These are phyloP conservation scores for Tilletia walkeri DNA, from an alignment of 1,284 basidiomycete genomes.

Conservation along the genomic window DNA sequence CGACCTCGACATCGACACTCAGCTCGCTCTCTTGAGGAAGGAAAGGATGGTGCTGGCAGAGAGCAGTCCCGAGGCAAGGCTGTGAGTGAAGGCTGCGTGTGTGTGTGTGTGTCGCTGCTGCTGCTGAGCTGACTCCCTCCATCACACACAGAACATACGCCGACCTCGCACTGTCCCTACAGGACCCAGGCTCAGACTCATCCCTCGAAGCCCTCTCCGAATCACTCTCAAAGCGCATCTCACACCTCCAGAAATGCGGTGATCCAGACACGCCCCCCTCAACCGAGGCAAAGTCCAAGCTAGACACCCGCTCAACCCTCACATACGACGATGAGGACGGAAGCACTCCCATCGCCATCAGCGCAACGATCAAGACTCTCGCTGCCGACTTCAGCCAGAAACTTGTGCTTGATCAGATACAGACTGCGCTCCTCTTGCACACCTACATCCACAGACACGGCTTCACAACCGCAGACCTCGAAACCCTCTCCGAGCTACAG, in stretches of 20 bases:
- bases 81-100: no score
- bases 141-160: neutral
- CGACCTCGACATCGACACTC: no score
- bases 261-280: neutral
- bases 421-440: neutral
- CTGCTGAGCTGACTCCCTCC: neutral
- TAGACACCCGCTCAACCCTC: neutral
- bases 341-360: neutral
- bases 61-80: no score
- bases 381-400: neutral
- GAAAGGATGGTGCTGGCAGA: no score
- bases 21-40: no score
- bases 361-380: neutral
- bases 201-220: neutral
- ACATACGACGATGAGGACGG: neutral
- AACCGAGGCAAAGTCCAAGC: neutral
- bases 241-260: neutral
- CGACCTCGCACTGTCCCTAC: neutral
- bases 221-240: neutral
- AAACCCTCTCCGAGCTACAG: neutral
- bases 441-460: neutral
- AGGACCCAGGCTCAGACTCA: slow-evolving; percentile 11
- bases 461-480: neutral
- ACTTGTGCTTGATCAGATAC: neutral
- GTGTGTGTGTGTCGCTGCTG: no score